Evolutionary conservation across 345 rosid species (phyloP).

Genomic region (Trapa bicornis): DNA sequence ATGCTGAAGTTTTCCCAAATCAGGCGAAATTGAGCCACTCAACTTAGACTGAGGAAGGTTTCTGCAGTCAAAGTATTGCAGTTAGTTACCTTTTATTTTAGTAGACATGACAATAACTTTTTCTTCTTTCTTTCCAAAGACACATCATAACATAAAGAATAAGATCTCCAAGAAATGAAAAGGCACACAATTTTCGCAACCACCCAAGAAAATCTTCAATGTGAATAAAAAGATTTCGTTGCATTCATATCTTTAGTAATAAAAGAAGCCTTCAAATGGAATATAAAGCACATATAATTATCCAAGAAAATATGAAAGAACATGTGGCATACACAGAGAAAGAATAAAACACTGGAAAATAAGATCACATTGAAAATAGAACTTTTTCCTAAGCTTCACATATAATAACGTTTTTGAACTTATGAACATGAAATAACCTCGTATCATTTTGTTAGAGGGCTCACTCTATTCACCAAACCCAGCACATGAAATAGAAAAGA

Average conservation of each 20-base stretch:
- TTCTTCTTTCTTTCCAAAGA: background rate
- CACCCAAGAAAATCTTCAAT: no score
- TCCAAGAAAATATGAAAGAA: background rate
- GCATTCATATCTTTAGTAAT: background rate
- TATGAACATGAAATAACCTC: background rate
- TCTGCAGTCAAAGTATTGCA: slow-evolving; percentile 26
- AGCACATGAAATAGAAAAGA: background rate
- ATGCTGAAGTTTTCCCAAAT: slow-evolving; percentile 68
- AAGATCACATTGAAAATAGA: background rate
- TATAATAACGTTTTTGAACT: background rate
- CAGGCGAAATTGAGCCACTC: slow-evolving; percentile 74
- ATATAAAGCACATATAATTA: background rate
- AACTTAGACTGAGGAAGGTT: slow-evolving; percentile 65
- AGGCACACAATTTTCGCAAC: background rate
- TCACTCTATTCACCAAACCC: no score
- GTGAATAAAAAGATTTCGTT: no score
- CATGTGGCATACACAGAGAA: background rate
- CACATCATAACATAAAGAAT: background rate
- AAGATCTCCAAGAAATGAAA: background rate
- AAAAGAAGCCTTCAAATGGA: background rate
- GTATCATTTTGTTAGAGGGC: background rate
- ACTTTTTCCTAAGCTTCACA: background rate
- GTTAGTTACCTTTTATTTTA: background rate
- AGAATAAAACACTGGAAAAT: background rate
- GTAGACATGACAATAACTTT: background rate